Base-by-base conservation (phyloP, 148 eudicot species). In the Rhododendron williamsianum region DNA sequence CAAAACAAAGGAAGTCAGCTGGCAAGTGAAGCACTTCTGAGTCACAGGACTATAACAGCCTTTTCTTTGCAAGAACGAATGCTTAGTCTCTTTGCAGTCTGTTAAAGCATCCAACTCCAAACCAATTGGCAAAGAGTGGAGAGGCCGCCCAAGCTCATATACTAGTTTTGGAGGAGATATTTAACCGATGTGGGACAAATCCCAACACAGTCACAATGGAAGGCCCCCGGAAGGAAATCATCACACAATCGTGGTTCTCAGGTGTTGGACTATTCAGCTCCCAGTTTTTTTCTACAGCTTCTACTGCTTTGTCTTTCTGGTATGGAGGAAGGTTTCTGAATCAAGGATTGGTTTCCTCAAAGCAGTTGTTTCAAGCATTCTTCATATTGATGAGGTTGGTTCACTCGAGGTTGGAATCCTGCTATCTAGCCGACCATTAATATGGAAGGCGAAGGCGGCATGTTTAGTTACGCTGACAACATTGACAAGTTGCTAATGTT, bases 1-100 rank as follows among this genome's bases (percentile, higher is more conserved):
- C 91, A 87, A 18, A 80, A 41, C 35, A 33, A 33, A 33, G 35
- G 35, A 33, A 33, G 35, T 33, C 35, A 33, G 35, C 1, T 33
- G 35, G 91, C 91, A 72, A 87, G 84, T 81, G 91, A 89, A 85
- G 91, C 91, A 43, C 87, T 84, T 15, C 84, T 73, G 23, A 89
- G 85, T 81, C 91, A 87, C 52, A 85, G 89, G 51, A 87, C 85
- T 25, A 87, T 89, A 43, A 87, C 87, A 0, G 91, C 89, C 7
- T 89, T 89, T 49, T 87, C 11, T 87, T 87, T 33, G 71, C 74
- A 30, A 81, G 72, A 78, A 56, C 78, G 87, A 82, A 84, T 89
- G 7, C 36, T 89, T 52, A 23, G 41, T 23, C 83, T 89, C 11
- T 87, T 87, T 43, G 71, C 65, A 30, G 84, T 30, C 11, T n/a